Evolutionary conservation across 1,284 basidiomycete species (phyloP).

Genomic region (Tilletia walkeri): DNA sequence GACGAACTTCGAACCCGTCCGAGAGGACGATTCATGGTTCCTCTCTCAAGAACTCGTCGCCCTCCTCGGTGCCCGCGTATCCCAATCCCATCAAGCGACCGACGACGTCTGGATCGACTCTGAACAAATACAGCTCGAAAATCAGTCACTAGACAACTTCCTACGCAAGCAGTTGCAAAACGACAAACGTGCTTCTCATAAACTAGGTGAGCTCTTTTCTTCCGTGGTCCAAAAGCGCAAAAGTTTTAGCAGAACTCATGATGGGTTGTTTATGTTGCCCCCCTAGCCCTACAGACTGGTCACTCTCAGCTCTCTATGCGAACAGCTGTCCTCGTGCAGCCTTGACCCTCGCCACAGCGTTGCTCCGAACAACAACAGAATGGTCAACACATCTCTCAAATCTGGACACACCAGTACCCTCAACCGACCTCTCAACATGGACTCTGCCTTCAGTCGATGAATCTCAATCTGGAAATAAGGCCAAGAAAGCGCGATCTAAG

Average conservation of each 20-base stretch:
- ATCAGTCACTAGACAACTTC: not conserved
- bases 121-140: not conserved
- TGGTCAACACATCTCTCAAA: not conserved
- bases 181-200: slow-evolving; percentile 14
- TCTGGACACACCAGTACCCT: not conserved
- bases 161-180: not conserved
- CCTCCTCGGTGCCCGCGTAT: not conserved
- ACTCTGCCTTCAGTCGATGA: not conserved
- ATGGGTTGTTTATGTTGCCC: too few species aligned
- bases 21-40: slow-evolving; percentile 9
- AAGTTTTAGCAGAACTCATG: too few species aligned
- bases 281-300: not conserved
- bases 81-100: not conserved
- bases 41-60: not conserved
- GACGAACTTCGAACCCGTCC: not conserved
- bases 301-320: not conserved
- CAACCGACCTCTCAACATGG: not conserved
- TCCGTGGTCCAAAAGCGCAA: not conserved
- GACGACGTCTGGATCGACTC: not conserved
- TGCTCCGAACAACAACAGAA: not conserved
- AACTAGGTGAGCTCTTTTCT: slow-evolving; percentile 9
- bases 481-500: not conserved
- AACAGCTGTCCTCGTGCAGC: slow-evolving; percentile 4
- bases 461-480: not conserved
- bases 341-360: not conserved